Base-by-base conservation (phyloP, 73 alveolate genomes). In the Paramecium tetraurelia region DNA sequence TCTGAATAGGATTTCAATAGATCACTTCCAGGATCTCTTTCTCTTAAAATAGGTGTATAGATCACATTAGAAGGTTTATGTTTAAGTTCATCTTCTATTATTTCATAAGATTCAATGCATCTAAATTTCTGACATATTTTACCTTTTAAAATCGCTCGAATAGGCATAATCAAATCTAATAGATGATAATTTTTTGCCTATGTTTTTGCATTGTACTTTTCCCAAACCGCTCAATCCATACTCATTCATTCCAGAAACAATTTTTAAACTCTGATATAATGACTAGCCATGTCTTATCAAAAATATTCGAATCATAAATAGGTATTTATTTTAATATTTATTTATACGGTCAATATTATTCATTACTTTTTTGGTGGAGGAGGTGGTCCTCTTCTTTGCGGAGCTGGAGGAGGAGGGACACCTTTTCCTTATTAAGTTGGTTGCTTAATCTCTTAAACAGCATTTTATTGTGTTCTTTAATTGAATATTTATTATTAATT, bases 11-110 rank as follows among this genome's bases (percentile, higher is more conserved):
- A 22, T 22, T 80, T 80, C 20, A 80, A 14, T 2, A 24, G 36
- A 80, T 80, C 90, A 43, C 20, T 41, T 40, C 90, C 90, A 31
- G 90, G 90, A 46, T 80, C 90, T 24, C 90, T 80, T 22, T 80
- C 90, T 48, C 90, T 80, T 24, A 80, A 80, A 22, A 80, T 33
- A 6, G 70, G 76, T 22, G 90, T 44, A 43, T 44, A 80, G 18
- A 18, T 44, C 46, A 80, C 90, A 20, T 22, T 5, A 2, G 33
- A 8, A 8, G 90, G 90, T 3, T 80, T 43, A 80, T 40, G 43
- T 7, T 41, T 80, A 12, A 80, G 75, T 48, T 44, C 46, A 18
- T 41, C 12, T 46, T 80, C 90, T 2, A 80, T 80, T 8, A 21
- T 7, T 24, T 80, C 33, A 80, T 80, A 80, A 2, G 90, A 44